Evolutionary conservation across 176 grass and related monocot species (phyloP), one percentile per base, ranked within the genome.

Genomic region (Carex myosuroides): DNA sequence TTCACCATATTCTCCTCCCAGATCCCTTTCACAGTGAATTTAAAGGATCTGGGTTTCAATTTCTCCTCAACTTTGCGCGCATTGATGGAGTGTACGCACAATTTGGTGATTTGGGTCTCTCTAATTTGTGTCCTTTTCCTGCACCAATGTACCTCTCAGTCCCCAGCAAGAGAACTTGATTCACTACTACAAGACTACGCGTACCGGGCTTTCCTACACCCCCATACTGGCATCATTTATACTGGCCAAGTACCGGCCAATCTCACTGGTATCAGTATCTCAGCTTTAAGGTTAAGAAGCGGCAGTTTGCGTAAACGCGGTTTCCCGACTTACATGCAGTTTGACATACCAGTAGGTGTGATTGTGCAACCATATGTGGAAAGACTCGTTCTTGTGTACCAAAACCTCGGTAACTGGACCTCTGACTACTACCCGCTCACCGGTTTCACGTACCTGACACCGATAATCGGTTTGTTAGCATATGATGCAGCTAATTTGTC

Each of bases 361-460:
- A 39, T 89, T 56, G 88, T 92, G 69, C 96, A 86, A 86, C 96
- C 96, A 4, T 90, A 89, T 80, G 89, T 90, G 9, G 87, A 90
- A 70, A 90, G 96, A 72, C 69, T 93, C 24, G 89, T 93, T 48
- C 71, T 98, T 26, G 93, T 98, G 60, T 98, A 95, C 83, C 93
- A 95, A n/a, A 90, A 84, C 78, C 83, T 98, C 1, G 91, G 88
- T 59, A 79, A 69, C 59, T 64, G 85, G 42, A 89, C 96, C 13
- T 83, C 76, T 16, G 3, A 7, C 54, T 90, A 96, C 78, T 99
- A 99, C 83, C 91, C 87, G 8, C 79, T 96, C 41, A 58, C 88
- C 16, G 97, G 97, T 4, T 96, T 88, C 69, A 94, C 90, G 20
- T 92, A 99, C 85, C 85, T 99, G 29, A 75, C 97, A 63, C 97